Evolutionary conservation across 148 eudicot species (phyloP), one percentile per base, ranked within the genome.

Genomic region (Persicaria tinctoria): DNA sequence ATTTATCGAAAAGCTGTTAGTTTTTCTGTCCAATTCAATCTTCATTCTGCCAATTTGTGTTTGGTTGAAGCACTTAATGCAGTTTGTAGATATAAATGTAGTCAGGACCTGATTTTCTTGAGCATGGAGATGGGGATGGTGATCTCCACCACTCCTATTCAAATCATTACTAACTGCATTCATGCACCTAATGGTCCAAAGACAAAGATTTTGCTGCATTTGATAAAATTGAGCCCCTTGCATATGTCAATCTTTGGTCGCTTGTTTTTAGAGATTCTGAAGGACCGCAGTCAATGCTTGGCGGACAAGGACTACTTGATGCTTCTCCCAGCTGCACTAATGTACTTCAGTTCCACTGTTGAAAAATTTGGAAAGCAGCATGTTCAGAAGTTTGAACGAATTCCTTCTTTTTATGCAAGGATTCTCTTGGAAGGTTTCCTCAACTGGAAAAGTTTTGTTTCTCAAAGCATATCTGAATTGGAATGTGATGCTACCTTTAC

Each of bases 311-410:
- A 78, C 55, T 80, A 83, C 76, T 46, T 95, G 86, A 82, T 86
- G 83, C 92, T 89, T 84, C 76, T 95, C 81, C 99, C 99, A 71
- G 87, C 89, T 63, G 90, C 84, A 73, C 59, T 83, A 47, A 83
- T 82, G 47, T 92, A 82, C 84, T 54, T 90, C 56, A 81, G 76
- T 79, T 81, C 84, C 70, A 60, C 78, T 78, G 56, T 70, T 55
- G 64, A 81, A 70, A 90, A 81, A 57, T 78, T 76, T 11, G 81
- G 80, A 75, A 78, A 75, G 49, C 82, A 80, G 68, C 77, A 72
- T 53, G 46, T 45, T 70, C 79, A 70, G 74, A 78, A 81, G 74
- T 45, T 74, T 68, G 78, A 80, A 73, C 32, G 46, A 62, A 75
- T 92, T 44, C 74, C 78, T 64, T 79, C 83, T 41, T 83, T 78